Evolutionary conservation across 768 basidiomycete species (phyloP), one percentile per base, ranked within the genome.

Genomic region (button mushroom (Agaricus bisporus)): DNA sequence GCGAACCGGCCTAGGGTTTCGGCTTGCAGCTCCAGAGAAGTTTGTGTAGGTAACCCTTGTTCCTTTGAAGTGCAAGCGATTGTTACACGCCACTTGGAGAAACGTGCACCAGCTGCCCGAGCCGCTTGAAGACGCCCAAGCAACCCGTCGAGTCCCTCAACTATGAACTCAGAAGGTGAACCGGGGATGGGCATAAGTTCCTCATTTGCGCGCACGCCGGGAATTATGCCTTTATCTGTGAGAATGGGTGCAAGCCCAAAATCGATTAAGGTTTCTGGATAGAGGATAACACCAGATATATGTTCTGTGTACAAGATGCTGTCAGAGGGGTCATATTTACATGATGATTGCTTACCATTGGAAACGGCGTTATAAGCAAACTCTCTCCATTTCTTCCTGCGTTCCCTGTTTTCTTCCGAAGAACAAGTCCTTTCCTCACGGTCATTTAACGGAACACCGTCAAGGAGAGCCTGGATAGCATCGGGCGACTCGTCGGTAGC

Each of bases 401-500:
- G 66, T 29, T 75, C 70, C 37, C 55, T 66, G 18, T 70, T 68
- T 57, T 73, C 70, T 42, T 68, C 68, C 36, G 71, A 72, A 1
- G 67, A 59, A 53, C 59, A 64, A 20, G 55, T 50, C 49, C 65
- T 63, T 29, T 61, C 55, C 41, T 64, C 60, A 12, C 49, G 63
- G 25, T 56, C 58, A 10, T 59, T 62, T n/a, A 64, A 68, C 35
- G 63, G 61, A 1, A 71, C 72, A 47, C 68, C 66, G n/a, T 66
- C 60, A 7, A 80, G 61, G 22, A 72, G 65, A 2, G 64, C 68
- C 32, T 68, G 69, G 39, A 78, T 73, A 10, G 60, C 70, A 20
- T 75, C 69, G n/a, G 75, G 72, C 15, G 74, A 67, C 57, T 80
- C 77, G 56, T 80, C 79, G 8, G 78, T 79, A 10, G 79, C 79